Evolutionary conservation across 495 filamentous ascomycete genomes (phyloP), one percentile per base, ranked within the genome.

Genomic region (Staphylotrichum tortipilum): DNA sequence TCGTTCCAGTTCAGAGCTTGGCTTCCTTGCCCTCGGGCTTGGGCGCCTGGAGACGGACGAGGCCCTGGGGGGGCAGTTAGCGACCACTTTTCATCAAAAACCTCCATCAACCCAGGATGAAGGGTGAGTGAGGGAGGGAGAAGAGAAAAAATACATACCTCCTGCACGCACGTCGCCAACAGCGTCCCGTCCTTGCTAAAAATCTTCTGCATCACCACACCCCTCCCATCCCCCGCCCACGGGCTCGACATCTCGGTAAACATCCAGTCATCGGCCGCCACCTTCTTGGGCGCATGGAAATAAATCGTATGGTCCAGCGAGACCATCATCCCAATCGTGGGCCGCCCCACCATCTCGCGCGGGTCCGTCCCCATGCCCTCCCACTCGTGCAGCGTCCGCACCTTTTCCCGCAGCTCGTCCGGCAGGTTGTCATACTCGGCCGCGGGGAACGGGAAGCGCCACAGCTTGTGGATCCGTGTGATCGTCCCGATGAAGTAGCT

Each of bases 261-360:
- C 78, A 96, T 81, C 92, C 92, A 98, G 64, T 95, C 87, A 64
- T 97, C 92, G 10, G 88, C 87, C 33, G 77, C 76, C 62, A 95
- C 88, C 24, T 76, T 78, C 55, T 74, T 69, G 33, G 88, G 87
- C 56, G 85, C 81, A 58, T 98, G 94, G 68, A 98, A 98, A 66
- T 94, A 95, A 37, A 98, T 95, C 3, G 82, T 84, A 68, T 92
- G 88, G 65, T 98, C 92, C 18, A 98, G 69, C 47, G 83, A 89
- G 48, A 97, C 89, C 86, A 96, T 91, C 90, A 98, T 97, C 9
- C 92, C 88, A 14, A 98, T 70, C 60, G 73, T 64, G 10, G 77
- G 75, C 35, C 69, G 61, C 3, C 53, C 68, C 44, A 61, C 49
- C 56, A 64, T 62, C 9, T 71, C 64, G 44, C 67, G 62, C 14